These are phyloP conservation scores for Penicillium janthinellum DNA, from an alignment of 2,329 filamentous ascomycete genomes.

Conservation along the genomic window DNA sequence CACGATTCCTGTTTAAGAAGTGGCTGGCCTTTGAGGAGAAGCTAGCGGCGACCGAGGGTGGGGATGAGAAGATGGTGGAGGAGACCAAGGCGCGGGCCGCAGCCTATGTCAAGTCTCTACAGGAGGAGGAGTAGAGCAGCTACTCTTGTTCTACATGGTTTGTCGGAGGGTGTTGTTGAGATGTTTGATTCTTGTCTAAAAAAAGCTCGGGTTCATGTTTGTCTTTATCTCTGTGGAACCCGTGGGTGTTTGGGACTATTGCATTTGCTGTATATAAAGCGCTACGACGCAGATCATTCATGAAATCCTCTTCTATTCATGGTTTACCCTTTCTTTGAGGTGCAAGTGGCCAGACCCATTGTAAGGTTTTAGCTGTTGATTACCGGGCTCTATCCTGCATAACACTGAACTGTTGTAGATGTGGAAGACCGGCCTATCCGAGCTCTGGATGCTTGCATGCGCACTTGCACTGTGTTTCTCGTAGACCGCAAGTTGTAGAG, in stretches of 20 bases:
- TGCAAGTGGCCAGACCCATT: background rate
- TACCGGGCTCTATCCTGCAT: background rate
- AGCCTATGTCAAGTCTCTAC: constrained; percentile 63
- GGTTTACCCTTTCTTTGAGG: background rate
- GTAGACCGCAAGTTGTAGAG: background rate
- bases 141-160: background rate
- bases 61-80: constrained; percentile 69
- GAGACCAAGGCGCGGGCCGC: constrained; percentile 70
- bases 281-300: constrained; percentile 23
- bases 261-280: constrained; percentile 31
- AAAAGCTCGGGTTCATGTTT: constrained; percentile 14
- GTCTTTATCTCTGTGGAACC: constrained; percentile 12
- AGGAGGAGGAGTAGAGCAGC: constrained; percentile 22
- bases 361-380: background rate
- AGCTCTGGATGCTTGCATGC: background rate
- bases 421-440: background rate
- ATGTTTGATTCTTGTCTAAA: constrained; percentile 2
- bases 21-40: constrained; percentile 89
- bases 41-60: constrained; percentile 49
- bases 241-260: constrained; percentile 28
- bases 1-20: constrained; percentile 84
- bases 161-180: background rate
- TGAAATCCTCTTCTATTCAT: constrained; percentile 7
- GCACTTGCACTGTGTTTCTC: background rate
- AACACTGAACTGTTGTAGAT: background rate